These are phyloP conservation scores for Yamagishiella unicocca DNA, from an alignment of 139 green algal genomes.

Conservation along the genomic window DNA sequence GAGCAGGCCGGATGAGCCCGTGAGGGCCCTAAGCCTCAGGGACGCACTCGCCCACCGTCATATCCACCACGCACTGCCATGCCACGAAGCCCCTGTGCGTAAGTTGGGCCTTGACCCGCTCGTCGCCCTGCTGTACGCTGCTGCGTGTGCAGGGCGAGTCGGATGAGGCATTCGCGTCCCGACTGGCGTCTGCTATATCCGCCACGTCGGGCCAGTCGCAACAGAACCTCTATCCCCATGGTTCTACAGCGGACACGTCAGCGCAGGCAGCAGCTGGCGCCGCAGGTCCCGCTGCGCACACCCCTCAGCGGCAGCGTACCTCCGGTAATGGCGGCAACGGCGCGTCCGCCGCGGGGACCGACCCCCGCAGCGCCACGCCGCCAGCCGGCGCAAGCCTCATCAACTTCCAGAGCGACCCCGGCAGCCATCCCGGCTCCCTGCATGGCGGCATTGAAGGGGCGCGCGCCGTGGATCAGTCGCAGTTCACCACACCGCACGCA, in stretches of 20 bases:
- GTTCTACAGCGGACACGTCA: too few species aligned
- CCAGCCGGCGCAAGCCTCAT: not conserved
- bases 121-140: too few species aligned
- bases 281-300: not conserved
- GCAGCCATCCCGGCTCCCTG: not conserved
- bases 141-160: constrained; percentile 42
- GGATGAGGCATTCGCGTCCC: constrained; percentile 34
- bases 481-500: too few species aligned
- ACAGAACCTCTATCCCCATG: not conserved
- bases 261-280: not conserved
- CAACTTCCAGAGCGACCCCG: constrained; percentile 26
- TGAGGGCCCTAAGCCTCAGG: too few species aligned
- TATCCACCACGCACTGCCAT: too few species aligned
- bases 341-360: too few species aligned
- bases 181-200: constrained; percentile 34
- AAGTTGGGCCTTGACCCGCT: too few species aligned
- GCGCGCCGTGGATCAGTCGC: too few species aligned
- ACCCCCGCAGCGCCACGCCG: not conserved
- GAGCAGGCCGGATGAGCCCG: too few species aligned
- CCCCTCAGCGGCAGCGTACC: not conserved
- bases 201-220: not conserved
- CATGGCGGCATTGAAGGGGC: too few species aligned
- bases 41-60: too few species aligned
- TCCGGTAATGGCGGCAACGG: not conserved
- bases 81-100: too few species aligned